phyloP scores from a whole-genome alignment of 2,329 filamentous ascomycete species.

The Cordyceps cateniannulata region DNA sequence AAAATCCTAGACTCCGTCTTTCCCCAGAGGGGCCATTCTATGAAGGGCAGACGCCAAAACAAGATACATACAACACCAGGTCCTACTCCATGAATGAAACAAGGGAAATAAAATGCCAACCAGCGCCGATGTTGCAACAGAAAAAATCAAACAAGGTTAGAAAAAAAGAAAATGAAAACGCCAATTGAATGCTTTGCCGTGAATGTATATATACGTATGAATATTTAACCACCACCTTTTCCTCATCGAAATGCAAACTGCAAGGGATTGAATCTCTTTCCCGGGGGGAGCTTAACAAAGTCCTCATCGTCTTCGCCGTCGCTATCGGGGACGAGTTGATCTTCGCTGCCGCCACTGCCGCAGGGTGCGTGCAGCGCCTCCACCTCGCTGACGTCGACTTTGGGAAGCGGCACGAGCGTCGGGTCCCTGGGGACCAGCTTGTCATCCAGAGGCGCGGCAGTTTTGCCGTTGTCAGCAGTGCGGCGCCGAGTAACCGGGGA shows the following conservation, averaged over 20 bases:
- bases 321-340: slow-evolving; percentile 48
- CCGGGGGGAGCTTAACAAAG: slow-evolving; percentile 16
- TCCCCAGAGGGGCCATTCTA: no score
- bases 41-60: no score
- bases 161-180: background rate
- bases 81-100: background rate
- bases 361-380: slow-evolving; percentile 40
- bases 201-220: background rate
- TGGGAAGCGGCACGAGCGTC: slow-evolving; percentile 48
- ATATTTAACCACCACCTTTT: background rate
- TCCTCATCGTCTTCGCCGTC: slow-evolving; percentile 37
- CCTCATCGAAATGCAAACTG: slow-evolving; percentile 35
- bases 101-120: background rate
- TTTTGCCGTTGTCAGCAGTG: slow-evolving; percentile 14
- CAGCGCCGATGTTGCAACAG: background rate
- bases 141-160: no score
- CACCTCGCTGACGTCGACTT: slow-evolving; percentile 46
- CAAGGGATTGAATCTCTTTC: slow-evolving; percentile 39
- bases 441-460: slow-evolving; percentile 18
- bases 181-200: background rate
- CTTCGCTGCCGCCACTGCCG: slow-evolving; percentile 43
- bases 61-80: no score
- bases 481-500: background rate
- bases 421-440: slow-evolving; percentile 39
- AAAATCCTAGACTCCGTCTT: no score